phyloP scores from a whole-genome alignment of 768 basidiomycete genomes.

The Boletus rubescentipes region DNA sequence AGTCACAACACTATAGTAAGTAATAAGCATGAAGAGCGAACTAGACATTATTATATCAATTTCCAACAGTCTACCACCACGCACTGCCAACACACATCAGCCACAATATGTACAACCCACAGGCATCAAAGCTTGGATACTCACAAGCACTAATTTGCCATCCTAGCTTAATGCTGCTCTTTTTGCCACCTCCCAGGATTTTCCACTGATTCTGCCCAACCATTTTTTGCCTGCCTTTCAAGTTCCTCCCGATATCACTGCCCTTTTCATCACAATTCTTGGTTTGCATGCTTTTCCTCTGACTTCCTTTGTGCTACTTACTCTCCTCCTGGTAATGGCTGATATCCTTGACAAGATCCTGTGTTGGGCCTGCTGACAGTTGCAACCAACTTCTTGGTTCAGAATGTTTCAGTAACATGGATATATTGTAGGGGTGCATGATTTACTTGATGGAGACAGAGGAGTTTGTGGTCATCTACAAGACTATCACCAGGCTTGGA shows the following conservation, averaged over 20 bases:
- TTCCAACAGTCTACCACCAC: too few species aligned
- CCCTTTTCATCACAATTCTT: constrained; percentile 13
- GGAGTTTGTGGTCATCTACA: background rate
- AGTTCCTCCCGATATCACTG: background rate
- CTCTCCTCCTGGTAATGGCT: constrained; percentile 44
- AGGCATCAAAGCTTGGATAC: background rate
- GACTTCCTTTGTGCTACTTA: constrained; percentile 8
- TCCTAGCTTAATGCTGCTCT: constrained; percentile 7
- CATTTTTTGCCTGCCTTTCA: background rate
- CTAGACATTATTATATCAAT: too few species aligned
- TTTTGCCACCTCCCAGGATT: constrained; percentile 30
- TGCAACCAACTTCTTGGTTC: background rate
- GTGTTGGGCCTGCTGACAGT: too few species aligned
- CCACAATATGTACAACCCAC: too few species aligned
- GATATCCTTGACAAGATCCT: constrained; percentile 62
- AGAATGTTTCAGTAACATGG: background rate
- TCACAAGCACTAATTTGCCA: background rate
- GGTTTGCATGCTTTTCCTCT: constrained; percentile 1
- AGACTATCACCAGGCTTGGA: background rate
- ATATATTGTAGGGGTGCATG: background rate
- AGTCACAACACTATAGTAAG: too few species aligned
- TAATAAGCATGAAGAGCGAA: too few species aligned
- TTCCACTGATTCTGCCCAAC: constrained; percentile 45
- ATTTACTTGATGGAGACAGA: background rate
- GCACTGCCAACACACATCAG: too few species aligned